phyloP scores from a whole-genome alignment of 1,284 basidiomycete genomes.

The Fomitopsis pinicola region DNA sequence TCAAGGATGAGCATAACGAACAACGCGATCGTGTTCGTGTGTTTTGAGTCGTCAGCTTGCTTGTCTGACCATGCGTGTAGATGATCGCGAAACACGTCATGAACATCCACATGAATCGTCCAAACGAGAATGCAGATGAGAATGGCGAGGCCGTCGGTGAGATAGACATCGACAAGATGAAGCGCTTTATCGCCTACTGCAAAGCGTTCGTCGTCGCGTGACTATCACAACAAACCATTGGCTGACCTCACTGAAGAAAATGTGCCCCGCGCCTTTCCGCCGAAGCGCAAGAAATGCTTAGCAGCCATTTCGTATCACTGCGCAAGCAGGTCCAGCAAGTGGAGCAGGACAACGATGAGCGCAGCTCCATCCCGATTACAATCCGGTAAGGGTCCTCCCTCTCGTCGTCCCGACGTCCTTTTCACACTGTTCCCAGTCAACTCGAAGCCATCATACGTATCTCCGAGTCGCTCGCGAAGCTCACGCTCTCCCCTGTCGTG shows the following conservation, averaged over 20 bases:
- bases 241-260: slow-evolving; percentile 51
- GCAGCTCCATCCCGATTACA: slow-evolving; percentile 98
- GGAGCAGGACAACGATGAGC: slow-evolving; percentile 95
- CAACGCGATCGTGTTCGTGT: slow-evolving; percentile 74
- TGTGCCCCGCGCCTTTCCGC: slow-evolving; percentile 92
- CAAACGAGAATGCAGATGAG: slow-evolving; percentile 57
- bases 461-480: slow-evolving; percentile 94
- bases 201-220: slow-evolving; percentile 61
- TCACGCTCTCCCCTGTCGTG: slow-evolving; percentile 86
- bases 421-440: slow-evolving; percentile 56
- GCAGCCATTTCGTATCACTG: slow-evolving; percentile 93
- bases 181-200: slow-evolving; percentile 94
- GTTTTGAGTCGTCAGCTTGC: not conserved
- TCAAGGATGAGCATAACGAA: slow-evolving; percentile 98
- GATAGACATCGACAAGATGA: slow-evolving; percentile 98
- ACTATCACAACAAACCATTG: not conserved
- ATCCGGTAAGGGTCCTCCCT: slow-evolving; percentile 62
- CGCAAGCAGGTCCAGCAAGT: slow-evolving; percentile 96
- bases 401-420: not conserved
- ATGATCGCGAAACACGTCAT: slow-evolving; percentile 98
- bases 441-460: slow-evolving; percentile 99
- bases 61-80: slow-evolving; percentile 33
- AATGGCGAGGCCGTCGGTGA: slow-evolving; percentile 78
- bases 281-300: slow-evolving; percentile 95
- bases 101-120: slow-evolving; percentile 97